Percentiles rank a stretch among this genome's conserved stretches.
Conservation (phyloP, 2,329 filamentous ascomycete species). For the Neonectria ditissima region DNA sequence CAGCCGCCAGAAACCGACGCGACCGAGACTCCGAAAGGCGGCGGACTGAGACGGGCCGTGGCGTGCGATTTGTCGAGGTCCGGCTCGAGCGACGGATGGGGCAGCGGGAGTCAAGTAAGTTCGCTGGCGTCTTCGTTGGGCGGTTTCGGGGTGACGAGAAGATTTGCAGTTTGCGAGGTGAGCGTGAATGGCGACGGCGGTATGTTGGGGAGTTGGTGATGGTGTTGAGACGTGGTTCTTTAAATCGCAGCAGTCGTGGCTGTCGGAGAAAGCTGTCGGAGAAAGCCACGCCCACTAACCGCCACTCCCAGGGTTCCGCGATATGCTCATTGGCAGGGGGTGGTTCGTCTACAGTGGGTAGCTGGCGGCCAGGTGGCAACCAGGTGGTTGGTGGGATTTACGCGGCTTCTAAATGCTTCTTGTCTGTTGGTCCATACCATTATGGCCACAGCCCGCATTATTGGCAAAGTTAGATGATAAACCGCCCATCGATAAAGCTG, state of each 20-base stretch:
- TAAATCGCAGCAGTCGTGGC: slow-evolving; percentile 25
- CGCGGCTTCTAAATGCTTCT: background rate
- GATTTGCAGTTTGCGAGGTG: slow-evolving; percentile 1
- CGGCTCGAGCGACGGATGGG: background rate
- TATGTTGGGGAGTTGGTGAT: slow-evolving; percentile 9
- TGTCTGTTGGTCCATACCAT: background rate
- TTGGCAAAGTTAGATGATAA: background rate
- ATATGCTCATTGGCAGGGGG: background rate
- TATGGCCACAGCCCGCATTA: background rate
- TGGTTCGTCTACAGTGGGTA: slow-evolving; percentile 1
- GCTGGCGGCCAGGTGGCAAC: slow-evolving; percentile 21
- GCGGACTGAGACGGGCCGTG: slow-evolving; percentile 12
- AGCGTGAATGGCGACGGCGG: background rate
- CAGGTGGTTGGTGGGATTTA: slow-evolving; percentile 10
- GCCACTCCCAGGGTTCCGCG: slow-evolving; percentile 32
- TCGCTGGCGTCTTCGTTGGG: background rate
- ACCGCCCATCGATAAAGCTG: background rate
- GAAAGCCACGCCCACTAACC: slow-evolving; percentile 36
- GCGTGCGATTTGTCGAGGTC: slow-evolving; percentile 11
- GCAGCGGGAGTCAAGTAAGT: background rate
- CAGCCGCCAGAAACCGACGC: slow-evolving; percentile 7
- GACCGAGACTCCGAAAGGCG: slow-evolving; percentile 18
- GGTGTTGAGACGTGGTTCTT: slow-evolving; percentile 45
- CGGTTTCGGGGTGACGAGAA: background rate
- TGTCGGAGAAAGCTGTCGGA: slow-evolving; percentile 27